These are phyloP conservation scores for Fusarium mundagurra DNA, from an alignment of 2,329 filamentous ascomycete species.

Conservation along the genomic window DNA sequence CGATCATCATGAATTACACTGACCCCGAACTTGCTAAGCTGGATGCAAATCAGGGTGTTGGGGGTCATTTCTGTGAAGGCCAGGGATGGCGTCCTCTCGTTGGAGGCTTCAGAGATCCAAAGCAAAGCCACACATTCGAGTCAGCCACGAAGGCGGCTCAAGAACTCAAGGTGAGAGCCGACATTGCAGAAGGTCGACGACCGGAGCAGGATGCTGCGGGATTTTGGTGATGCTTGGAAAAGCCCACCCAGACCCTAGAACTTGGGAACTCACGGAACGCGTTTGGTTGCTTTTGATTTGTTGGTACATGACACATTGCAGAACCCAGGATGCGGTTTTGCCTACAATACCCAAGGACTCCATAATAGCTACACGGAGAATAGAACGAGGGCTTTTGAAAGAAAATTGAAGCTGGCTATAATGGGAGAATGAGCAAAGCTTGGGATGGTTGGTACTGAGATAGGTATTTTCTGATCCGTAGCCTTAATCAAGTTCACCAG, in stretches of 20 bases:
- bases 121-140: constrained; percentile 3
- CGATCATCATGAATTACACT: not conserved
- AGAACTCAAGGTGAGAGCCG: not conserved
- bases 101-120: not conserved
- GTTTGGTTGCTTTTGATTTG: not conserved
- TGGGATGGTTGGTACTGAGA: not conserved
- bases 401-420: not conserved
- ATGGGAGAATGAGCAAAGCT: not conserved
- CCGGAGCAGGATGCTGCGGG: not conserved
- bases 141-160: not conserved
- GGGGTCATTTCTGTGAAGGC: not conserved
- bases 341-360: not conserved
- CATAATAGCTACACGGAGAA: not conserved
- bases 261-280: not conserved
- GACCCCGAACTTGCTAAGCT: not conserved
- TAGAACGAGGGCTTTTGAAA: not conserved
- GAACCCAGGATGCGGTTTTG: not conserved
- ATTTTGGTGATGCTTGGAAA: not conserved
- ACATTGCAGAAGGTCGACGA: not conserved
- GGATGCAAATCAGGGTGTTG: not conserved
- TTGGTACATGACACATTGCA: not conserved
- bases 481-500: not conserved
- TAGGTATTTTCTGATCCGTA: not conserved
- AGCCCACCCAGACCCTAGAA: not conserved
- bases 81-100: not conserved